Percentiles rank a stretch among this genome's conserved stretches.
Evolutionary conservation across 352 stramenopile genomes (phyloP).

Genomic region (Sclerospora graminicola): DNA sequence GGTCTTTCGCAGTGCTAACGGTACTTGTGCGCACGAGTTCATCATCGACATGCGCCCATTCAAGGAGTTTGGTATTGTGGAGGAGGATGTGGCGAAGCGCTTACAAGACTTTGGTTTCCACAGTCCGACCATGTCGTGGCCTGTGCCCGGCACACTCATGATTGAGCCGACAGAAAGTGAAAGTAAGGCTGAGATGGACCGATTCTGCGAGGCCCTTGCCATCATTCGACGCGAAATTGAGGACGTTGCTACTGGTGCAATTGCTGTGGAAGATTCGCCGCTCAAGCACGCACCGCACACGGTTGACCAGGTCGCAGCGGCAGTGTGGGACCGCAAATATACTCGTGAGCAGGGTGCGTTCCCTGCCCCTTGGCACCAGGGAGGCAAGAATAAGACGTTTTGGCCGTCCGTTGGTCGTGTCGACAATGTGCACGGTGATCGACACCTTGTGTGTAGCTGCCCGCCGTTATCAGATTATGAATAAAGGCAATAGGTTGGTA

Average conservation of each 20-base stretch:
- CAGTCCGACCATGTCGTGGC: slow-evolving; percentile 98
- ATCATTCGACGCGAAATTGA: slow-evolving; percentile 97
- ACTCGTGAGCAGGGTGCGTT: slow-evolving; percentile 90
- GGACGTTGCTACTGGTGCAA: slow-evolving; percentile 89
- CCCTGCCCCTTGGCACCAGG: slow-evolving; percentile 90
- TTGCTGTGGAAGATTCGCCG: slow-evolving; percentile 88
- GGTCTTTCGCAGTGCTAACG: slow-evolving; percentile 93
- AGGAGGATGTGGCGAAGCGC: slow-evolving; percentile 97
- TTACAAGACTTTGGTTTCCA: slow-evolving; percentile 99
- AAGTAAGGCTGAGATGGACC: slow-evolving; percentile 96
- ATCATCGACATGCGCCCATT: slow-evolving; percentile 98
- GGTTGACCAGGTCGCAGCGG: slow-evolving; percentile 87
- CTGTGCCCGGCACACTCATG: slow-evolving; percentile 98
- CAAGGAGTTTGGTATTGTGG: slow-evolving; percentile 93
- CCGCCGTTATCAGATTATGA: slow-evolving; percentile 93
- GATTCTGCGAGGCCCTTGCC: slow-evolving; percentile 95
- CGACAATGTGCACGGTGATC: slow-evolving; percentile 98
- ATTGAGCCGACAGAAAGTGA: slow-evolving; percentile 99
- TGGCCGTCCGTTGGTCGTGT: slow-evolving; percentile 96
- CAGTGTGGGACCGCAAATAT: slow-evolving; percentile 94
- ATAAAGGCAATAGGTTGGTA: slow-evolving; percentile 16
- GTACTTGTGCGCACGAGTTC: slow-evolving; percentile 98
- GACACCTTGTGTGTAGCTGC: slow-evolving; percentile 97
- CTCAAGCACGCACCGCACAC: slow-evolving; percentile 97
- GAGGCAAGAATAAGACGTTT: slow-evolving; percentile 92